Evolutionary conservation across 495 filamentous ascomycete species (phyloP).

Genomic region (Penicillium herquei): DNA sequence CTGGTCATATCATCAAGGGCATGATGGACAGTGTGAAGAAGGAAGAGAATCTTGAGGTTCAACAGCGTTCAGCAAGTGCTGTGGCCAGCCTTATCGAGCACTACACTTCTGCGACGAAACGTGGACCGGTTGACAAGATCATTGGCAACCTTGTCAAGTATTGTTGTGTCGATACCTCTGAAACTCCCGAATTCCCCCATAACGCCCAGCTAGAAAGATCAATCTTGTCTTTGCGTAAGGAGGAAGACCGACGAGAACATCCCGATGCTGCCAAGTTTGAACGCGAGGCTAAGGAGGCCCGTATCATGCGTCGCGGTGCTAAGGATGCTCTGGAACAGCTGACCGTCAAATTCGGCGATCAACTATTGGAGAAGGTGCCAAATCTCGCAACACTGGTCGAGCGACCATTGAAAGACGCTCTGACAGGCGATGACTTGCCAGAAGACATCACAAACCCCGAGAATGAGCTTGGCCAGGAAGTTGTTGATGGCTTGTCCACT

Average conservation of each 20-base stretch:
- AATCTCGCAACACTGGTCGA: conserved; percentile 78
- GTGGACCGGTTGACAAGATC: conserved; percentile 86
- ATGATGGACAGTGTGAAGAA: conserved; percentile 98
- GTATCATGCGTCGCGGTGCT: conserved; percentile 85
- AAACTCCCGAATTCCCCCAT: conserved; percentile 88
- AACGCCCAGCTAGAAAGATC: conserved; percentile 71
- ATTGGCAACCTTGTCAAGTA: conserved; percentile 93
- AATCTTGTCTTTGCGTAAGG: conserved; percentile 89
- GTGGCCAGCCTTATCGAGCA: conserved; percentile 81
- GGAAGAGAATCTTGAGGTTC: conserved; percentile 88
- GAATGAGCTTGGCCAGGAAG: conserved; percentile 76
- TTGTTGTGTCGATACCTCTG: conserved; percentile 93
- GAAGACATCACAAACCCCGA: conserved; percentile 65
- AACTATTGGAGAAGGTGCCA: conserved; percentile 76
- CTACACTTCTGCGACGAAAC: conserved; percentile 72
- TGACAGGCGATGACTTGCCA: conserved; percentile 71
- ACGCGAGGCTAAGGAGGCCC: conserved; percentile 76
- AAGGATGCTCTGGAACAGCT: conserved; percentile 94
- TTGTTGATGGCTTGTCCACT: conserved; percentile 90
- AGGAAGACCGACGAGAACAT: conserved; percentile 93
- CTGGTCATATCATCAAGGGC: conserved; percentile 82
- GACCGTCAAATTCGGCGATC: conserved; percentile 68
- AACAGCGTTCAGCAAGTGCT: conserved; percentile 80
- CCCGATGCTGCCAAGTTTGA: conserved; percentile 86
- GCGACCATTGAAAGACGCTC: conserved; percentile 69